These are phyloP conservation scores for Calonectria pseudoturangicola DNA, from an alignment of 2,329 filamentous ascomycete genomes.

Conservation along the genomic window DNA sequence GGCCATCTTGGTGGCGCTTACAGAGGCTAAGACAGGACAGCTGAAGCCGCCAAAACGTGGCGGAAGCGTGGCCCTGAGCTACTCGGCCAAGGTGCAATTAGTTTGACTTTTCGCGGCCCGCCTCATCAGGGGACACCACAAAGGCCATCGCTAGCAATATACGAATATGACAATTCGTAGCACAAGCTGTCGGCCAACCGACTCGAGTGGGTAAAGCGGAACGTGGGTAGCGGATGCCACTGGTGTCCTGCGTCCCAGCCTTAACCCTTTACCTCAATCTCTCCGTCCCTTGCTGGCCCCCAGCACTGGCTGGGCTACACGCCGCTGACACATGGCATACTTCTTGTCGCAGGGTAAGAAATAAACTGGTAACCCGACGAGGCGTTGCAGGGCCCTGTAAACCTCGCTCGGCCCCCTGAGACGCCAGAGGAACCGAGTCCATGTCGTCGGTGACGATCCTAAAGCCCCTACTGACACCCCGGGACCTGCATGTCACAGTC, in stretches of 20 bases:
- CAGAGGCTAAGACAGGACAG: conserved; percentile 20
- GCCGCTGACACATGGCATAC: conserved; percentile 14
- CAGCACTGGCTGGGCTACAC: background rate
- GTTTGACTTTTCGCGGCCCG: conserved; percentile 42
- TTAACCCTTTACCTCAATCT: conserved; percentile 15
- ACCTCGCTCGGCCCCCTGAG: conserved; percentile 45
- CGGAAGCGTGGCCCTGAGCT: conserved; percentile 41
- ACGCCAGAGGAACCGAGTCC: conserved; percentile 51
- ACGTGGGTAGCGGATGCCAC: conserved; percentile 29
- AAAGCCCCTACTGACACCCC: conserved; percentile 31
- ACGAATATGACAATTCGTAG: conserved; percentile 31
- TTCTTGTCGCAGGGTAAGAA: conserved; percentile 14
- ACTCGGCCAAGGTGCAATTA: conserved; percentile 32
- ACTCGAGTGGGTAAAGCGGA: background rate
- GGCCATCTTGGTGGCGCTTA: background rate
- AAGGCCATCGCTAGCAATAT: conserved; percentile 26
- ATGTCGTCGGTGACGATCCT: conserved; percentile 49
- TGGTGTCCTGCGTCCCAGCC: background rate
- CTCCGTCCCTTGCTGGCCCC: background rate
- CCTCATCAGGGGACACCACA: conserved; percentile 36
- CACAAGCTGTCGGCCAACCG: conserved; percentile 21
- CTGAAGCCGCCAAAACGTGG: conserved; percentile 43
- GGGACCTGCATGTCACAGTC: conserved; percentile 49
- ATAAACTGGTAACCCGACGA: conserved; percentile 6
- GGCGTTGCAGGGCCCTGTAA: conserved; percentile 29